A percentile compares a stretch with the other conserved stretches of the same genome.
Conservation (phyloP, 1,139 yeast genomes). For the Hanseniaspora sp. region DNA sequence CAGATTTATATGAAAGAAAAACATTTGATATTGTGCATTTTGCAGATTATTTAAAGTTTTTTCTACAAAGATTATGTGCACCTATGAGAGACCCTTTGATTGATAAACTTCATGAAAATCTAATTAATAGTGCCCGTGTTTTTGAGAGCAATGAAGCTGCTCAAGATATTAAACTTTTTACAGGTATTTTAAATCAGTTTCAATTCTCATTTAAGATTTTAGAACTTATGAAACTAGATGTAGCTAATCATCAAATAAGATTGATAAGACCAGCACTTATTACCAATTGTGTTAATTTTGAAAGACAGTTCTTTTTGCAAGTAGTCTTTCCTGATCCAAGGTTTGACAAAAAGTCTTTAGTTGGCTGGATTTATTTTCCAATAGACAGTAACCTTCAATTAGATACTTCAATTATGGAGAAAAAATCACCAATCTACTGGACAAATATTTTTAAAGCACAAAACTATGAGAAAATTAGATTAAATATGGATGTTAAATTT, state of each 20-base stretch:
- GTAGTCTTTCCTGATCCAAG: slow-evolving; percentile 26
- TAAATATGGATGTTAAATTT: slow-evolving; percentile 20
- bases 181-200: slow-evolving; percentile 53
- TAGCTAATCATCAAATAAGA: slow-evolving; percentile 88
- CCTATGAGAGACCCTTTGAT: slow-evolving; percentile 94
- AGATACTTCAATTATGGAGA: slow-evolving; percentile 4
- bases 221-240: slow-evolving; percentile 94
- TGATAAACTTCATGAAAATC: slow-evolving; percentile 65
- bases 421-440: slow-evolving; percentile 17
- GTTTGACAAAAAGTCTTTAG: slow-evolving; percentile 49
- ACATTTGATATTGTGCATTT: slow-evolving; percentile 58
- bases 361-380: slow-evolving; percentile 56
- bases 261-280: slow-evolving; percentile 72
- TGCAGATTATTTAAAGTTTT: slow-evolving; percentile 47
- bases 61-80: slow-evolving; percentile 42
- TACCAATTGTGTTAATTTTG: slow-evolving; percentile 86
- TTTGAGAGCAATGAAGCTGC: slow-evolving; percentile 41
- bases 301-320: slow-evolving; percentile 74
- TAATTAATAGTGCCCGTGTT: slow-evolving; percentile 30
- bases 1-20: slow-evolving; percentile 21
- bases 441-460: slow-evolving; percentile 1
- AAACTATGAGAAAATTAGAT: slow-evolving; percentile 1
- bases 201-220: slow-evolving; percentile 62
- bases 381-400: slow-evolving; percentile 22
- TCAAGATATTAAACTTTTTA: slow-evolving; percentile 45